Conservation (phyloP, 1,284 basidiomycete species). For the Anthracocystis walkeri region DNA sequence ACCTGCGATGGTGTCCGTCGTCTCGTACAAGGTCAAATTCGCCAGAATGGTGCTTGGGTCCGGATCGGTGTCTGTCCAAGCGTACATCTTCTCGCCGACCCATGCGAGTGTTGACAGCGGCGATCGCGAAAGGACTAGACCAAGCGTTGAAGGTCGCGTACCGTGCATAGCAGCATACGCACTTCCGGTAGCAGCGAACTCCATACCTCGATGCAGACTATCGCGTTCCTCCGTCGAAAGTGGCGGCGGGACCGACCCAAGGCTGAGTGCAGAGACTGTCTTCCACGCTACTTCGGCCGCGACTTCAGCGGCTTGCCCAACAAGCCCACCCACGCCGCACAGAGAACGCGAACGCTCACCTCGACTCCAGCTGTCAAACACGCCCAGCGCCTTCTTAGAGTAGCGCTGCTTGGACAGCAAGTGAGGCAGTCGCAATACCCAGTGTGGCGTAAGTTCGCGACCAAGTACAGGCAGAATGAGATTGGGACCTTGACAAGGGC, state of each 20-base stretch:
- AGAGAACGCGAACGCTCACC: constrained; percentile 12
- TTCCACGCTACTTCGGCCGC: constrained; percentile 26
- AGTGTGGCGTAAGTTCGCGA: constrained; percentile 26
- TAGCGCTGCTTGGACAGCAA: constrained; percentile 29
- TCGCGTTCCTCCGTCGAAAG: constrained; percentile 54
- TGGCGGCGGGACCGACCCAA: constrained; percentile 42
- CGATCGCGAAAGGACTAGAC: constrained; percentile 67
- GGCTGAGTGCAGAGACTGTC: constrained; percentile 10
- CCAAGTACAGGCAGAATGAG: constrained; percentile 39
- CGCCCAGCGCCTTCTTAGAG: constrained; percentile 19
- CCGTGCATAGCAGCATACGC: constrained; percentile 64
- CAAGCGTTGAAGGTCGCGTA: constrained; percentile 71
- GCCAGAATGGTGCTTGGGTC: constrained; percentile 61
- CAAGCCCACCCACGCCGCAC: constrained; percentile 15
- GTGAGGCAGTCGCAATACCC: constrained; percentile 32
- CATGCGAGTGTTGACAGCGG: constrained; percentile 71
- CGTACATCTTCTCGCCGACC: constrained; percentile 71
- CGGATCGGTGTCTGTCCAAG: constrained; percentile 69
- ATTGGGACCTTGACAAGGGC: constrained; percentile 44
- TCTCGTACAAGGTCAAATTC: constrained; percentile 71
- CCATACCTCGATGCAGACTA: constrained; percentile 41
- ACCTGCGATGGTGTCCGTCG: constrained; percentile 70
- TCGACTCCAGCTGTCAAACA: constrained; percentile 24
- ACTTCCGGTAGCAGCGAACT: constrained; percentile 49
- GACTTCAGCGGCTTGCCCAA: constrained; percentile 16